Evolutionary conservation across 75 land plant species (phyloP).

Genomic region (Sequoiadendron giganteum): DNA sequence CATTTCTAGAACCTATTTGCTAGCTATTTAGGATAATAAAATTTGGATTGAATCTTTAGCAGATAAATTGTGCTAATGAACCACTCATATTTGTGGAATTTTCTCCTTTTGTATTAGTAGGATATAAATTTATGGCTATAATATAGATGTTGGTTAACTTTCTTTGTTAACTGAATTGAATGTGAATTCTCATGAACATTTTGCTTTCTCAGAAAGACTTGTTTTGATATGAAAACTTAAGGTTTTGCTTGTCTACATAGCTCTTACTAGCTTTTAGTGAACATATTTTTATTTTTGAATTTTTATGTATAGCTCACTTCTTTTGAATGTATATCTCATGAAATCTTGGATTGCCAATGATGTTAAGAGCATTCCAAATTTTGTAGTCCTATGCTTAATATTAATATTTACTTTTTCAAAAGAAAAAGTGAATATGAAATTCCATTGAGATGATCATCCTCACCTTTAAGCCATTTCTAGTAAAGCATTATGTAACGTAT

Average conservation of each 20-base stretch:
- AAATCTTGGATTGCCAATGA: too few relatives aligned
- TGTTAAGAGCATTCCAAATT: too few relatives aligned
- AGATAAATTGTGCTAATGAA: background rate
- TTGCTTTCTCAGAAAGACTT: too few relatives aligned
- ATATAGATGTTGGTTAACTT: background rate
- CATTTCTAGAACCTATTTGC: background rate
- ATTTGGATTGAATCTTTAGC: background rate
- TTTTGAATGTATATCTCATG: too few relatives aligned
- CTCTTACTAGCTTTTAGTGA: too few relatives aligned
- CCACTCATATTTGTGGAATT: background rate
- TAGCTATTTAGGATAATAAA: background rate
- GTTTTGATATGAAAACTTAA: too few relatives aligned
- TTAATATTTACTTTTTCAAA: too few relatives aligned
- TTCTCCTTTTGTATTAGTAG: background rate
- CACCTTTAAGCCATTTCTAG: background rate
- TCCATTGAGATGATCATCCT: background rate
- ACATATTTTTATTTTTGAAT: too few relatives aligned
- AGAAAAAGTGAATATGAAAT: background rate
- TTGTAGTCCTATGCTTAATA: too few relatives aligned
- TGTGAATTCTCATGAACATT: background rate
- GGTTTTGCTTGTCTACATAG: too few relatives aligned
- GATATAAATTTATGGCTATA: background rate
- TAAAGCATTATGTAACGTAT: too few relatives aligned
- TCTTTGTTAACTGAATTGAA: background rate
- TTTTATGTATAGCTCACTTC: too few relatives aligned